A percentile compares a stretch with the other conserved stretches of the same genome.
Conservation (phyloP, 352 stramenopile species). For the Sclerospora graminicola region DNA sequence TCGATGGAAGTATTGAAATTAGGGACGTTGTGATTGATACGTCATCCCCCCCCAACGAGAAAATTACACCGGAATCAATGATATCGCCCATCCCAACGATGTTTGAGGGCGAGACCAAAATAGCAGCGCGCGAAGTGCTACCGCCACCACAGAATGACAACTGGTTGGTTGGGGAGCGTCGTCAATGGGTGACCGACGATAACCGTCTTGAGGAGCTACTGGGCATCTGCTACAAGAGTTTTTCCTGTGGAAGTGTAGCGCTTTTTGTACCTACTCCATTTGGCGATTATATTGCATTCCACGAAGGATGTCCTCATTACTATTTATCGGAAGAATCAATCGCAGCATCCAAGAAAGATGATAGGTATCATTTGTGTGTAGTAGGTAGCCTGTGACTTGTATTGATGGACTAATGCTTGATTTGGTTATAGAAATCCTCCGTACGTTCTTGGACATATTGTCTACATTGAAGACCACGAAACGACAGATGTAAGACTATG, state of each 20-base stretch:
- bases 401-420: conserved; percentile 1
- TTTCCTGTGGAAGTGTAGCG: conserved; percentile 53
- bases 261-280: conserved; percentile 75
- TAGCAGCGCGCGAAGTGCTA: conserved; percentile 18
- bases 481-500: conserved; percentile 33
- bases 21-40: conserved; percentile 25
- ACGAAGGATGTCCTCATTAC: conserved; percentile 73
- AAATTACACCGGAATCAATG: background rate
- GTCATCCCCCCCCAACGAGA: conserved; percentile 16
- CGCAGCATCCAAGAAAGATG: conserved; percentile 55
- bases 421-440: conserved; percentile 37
- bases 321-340: conserved; percentile 76
- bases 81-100: background rate
- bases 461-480: conserved; percentile 77
- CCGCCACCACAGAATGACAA: conserved; percentile 22
- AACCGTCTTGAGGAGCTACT: conserved; percentile 61
- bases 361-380: conserved; percentile 11
- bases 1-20: conserved; percentile 22
- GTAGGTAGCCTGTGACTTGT: no score
- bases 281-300: conserved; percentile 80
- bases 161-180: conserved; percentile 23
- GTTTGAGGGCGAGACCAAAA: conserved; percentile 12
- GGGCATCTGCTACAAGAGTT: conserved; percentile 79
- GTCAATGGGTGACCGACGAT: conserved; percentile 46
- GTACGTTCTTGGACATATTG: conserved; percentile 70